Evolutionary conservation across 2,329 filamentous ascomycete genomes (phyloP), one percentile per base, ranked within the genome.

Genomic region (Trichoderma citrinoviride): DNA sequence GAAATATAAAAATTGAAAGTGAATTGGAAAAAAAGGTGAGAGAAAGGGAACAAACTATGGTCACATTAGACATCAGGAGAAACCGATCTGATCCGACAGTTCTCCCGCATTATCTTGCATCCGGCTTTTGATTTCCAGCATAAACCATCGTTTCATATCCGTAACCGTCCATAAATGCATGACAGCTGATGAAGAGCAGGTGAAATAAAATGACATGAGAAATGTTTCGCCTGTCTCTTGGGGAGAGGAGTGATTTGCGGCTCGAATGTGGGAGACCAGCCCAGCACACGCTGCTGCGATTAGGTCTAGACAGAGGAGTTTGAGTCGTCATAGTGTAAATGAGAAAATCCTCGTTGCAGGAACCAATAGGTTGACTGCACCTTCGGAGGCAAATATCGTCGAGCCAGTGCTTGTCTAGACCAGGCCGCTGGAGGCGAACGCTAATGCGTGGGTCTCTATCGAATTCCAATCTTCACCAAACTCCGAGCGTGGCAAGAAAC

Each of bases 201-300:
- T 52, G 65, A 43, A 61, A 64, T 25, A 49, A 53, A 61, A 56
- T 41, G 19, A 54, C 29, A 17, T 50, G 25, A 23, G 7, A 4
- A 43, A 37, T 54, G 61, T 61, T 56, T 65, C 61, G 57, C 29
- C 58, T 65, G 21, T 52, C 54, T 56, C 29, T 56, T 46, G 23
- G 21, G n/a, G 61, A 3, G 33, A 3, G 33, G 33, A 5, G 10
- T 37, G 33, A 37, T 37, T 44, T 50, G 65, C 53, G 55, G 61
- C 60, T 50, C 52, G 58, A 69, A 66, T 66, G 67, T 65, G 65
- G 57, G 67, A 68, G 64, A 66, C 68, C 68, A 64, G 67, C 67
- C 67, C 66, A 47, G 60, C 58, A 69, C 68, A 67, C 61, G 60
- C 50, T 67, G 64, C 57, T 61, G 33, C 33, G 33, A 54, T 58